Evolutionary conservation across 2,329 filamentous ascomycete genomes (phyloP), one percentile per base, ranked within the genome.

Genomic region (Alternaria longipes): DNA sequence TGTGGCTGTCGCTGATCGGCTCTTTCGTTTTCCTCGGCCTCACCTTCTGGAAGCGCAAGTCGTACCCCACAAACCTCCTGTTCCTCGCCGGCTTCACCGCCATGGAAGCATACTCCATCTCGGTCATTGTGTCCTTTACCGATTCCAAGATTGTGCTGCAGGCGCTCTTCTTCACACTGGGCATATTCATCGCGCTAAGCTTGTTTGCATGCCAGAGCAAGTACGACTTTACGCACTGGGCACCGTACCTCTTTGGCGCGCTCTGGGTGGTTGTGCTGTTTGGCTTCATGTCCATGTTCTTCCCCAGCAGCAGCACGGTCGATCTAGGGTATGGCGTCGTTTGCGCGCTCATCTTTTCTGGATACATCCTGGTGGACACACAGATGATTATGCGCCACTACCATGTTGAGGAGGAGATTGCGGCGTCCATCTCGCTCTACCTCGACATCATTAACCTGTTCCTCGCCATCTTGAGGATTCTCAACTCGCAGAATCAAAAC

Each of bases 171-270:
- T 88, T 99, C 59, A 99, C 95, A 1, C 79, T 89, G 9, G 88
- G 83, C 54, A 87, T 90, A 70, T 90, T 90, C 72, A 80, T 89
- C 46, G 86, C 84, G 30, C 78, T 90, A 59, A 89, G 86, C 3
- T 80, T 94, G 45, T 98, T 99, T 79, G 95, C 95, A 51, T 97
- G 94, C 87, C 95, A 99, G 84, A 92, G 91, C 67, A 97, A 96
- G 80, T 99, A 99, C 78, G 95, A 99, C 84, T 99, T 99, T 79
- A 98, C 94, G 1, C 90, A 88, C 66, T 99, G 95, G 94, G 92
- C 94, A 84, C 94, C 95, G 18, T 98, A 97, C 78, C 87, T 98
- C 4, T 96, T 96, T 74, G 94, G 94, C 60, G 90, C 86, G 0
- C 86, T 99, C 18, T 98, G 95, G 95, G 90, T 91, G 7, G 82